These are phyloP conservation scores for Taiozyma sp. DNA, from an alignment of 1,139 yeast species.

Conservation along the genomic window DNA sequence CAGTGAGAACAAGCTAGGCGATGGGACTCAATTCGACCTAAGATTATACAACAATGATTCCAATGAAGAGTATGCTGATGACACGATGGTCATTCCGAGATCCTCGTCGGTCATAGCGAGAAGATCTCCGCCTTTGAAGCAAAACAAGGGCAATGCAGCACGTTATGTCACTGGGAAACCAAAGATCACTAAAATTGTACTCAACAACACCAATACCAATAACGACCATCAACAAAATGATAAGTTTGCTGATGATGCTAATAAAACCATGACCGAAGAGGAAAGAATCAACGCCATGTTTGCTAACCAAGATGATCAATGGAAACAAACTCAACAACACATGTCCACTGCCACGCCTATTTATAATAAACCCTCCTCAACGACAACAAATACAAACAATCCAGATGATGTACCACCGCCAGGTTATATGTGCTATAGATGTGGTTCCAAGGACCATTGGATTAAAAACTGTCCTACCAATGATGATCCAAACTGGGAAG, in stretches of 20 bases:
- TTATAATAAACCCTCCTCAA: slow-evolving; percentile 40
- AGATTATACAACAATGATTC: slow-evolving; percentile 73
- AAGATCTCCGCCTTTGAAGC: slow-evolving; percentile 68
- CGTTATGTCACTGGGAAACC: slow-evolving; percentile 89
- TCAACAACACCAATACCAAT: slow-evolving; percentile 12
- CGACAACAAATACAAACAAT: slow-evolving; percentile 28
- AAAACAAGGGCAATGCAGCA: slow-evolving; percentile 59
- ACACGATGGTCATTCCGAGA: slow-evolving; percentile 76
- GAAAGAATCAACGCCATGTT: slow-evolving; percentile 89
- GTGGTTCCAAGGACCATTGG: slow-evolving; percentile 97
- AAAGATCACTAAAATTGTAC: slow-evolving; percentile 43
- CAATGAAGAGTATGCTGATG: slow-evolving; percentile 83
- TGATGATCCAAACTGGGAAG: slow-evolving; percentile 90
- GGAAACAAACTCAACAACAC: slow-evolving; percentile 92
- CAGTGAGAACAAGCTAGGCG: slow-evolving; percentile 72
- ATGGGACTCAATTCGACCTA: slow-evolving; percentile 81
- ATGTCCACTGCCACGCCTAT: slow-evolving; percentile 76
- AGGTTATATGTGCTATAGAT: slow-evolving; percentile 91
- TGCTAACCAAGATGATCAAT: slow-evolving; percentile 85
- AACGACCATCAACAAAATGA: slow-evolving; percentile 19
- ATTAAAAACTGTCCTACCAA: slow-evolving; percentile 94
- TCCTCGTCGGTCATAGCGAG: slow-evolving; percentile 81
- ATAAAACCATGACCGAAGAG: slow-evolving; percentile 64
- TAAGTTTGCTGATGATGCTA: slow-evolving; percentile 19
- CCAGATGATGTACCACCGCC: slow-evolving; percentile 74